Percentiles rank a stretch among this genome's conserved stretches.
Conservation (phyloP, 2,329 filamentous ascomycete genomes). For the Fulvia fulva region DNA sequence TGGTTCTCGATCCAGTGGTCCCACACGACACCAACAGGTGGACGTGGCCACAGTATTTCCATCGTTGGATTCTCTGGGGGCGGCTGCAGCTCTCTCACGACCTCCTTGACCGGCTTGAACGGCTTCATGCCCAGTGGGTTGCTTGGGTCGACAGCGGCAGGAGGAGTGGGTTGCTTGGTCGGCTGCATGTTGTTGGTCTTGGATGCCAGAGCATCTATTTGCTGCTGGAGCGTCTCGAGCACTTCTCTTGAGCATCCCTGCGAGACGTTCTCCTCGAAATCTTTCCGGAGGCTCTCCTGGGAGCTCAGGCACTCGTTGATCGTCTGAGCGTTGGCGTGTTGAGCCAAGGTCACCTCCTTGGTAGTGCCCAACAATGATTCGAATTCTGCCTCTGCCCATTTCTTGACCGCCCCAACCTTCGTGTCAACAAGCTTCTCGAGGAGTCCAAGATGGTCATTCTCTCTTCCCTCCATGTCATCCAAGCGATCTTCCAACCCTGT, state of each 20-base stretch:
- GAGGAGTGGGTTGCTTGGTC: not conserved
- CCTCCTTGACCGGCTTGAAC: not conserved
- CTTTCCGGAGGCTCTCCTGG: not conserved
- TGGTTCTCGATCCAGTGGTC: not conserved
- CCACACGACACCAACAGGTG: not conserved
- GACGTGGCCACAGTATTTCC: not conserved
- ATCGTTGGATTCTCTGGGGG: not conserved
- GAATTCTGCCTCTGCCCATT: not conserved
- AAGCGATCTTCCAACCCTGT: not conserved
- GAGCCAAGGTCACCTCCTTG: not conserved
- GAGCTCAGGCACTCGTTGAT: not conserved
- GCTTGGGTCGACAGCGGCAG: not conserved
- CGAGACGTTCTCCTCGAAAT: not conserved
- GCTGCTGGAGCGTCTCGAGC: not conserved
- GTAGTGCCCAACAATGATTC: too few species aligned
- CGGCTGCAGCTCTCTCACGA: not conserved
- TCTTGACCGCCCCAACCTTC: not conserved
- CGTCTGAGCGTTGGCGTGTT: not conserved
- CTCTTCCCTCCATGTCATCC: not conserved
- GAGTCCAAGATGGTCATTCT: not conserved
- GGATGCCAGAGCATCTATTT: not conserved
- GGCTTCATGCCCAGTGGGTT: not conserved
- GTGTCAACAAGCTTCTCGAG: not conserved
- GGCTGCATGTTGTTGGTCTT: not conserved
- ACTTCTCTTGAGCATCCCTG: not conserved